Conservation (phyloP, 169 alveolate genomes). For the Toxoplasma gondii region DNA sequence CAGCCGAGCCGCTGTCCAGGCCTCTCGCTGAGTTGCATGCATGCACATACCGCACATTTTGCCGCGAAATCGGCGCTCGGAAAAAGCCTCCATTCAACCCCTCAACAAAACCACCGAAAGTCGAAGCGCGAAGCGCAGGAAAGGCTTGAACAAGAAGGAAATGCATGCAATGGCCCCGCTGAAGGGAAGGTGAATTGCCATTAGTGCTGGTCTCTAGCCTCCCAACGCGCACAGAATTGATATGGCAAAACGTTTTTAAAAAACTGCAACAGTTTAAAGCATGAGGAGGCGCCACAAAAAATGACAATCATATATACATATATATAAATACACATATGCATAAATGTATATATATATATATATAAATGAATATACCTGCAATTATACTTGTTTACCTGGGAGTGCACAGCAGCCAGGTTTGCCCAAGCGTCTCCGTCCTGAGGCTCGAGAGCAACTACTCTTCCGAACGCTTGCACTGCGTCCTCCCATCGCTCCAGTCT, state of each 20-base stretch:
- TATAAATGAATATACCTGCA: background rate
- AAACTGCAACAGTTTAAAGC: too few species aligned
- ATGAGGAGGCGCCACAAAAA: too few species aligned
- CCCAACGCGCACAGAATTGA: too few species aligned
- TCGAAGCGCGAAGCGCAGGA: background rate
- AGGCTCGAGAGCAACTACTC: conserved; percentile 85
- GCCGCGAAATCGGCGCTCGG: too few species aligned
- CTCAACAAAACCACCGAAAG: background rate
- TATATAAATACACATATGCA: background rate
- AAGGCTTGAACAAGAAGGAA: too few species aligned
- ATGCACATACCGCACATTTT: too few species aligned
- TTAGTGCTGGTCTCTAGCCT: too few species aligned
- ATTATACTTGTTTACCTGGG: conserved; percentile 24
- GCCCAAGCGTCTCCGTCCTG: conserved; percentile 93
- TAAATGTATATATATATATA: background rate
- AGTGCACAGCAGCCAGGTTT: conserved; percentile 89
- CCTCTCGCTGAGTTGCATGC: conserved; percentile 72
- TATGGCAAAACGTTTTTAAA: too few species aligned
- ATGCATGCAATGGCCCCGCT: too few species aligned
- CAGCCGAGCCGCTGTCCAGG: conserved; percentile 85
- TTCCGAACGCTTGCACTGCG: conserved; percentile 84
- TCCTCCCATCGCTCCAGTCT: conserved; percentile 78
- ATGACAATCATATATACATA: background rate
- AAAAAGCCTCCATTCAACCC: background rate
- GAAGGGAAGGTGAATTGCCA: too few species aligned